Evolutionary conservation across 176 grass and related monocot genomes (phyloP), one percentile per base, ranked within the genome.

Genomic region (Musa acuminata): DNA sequence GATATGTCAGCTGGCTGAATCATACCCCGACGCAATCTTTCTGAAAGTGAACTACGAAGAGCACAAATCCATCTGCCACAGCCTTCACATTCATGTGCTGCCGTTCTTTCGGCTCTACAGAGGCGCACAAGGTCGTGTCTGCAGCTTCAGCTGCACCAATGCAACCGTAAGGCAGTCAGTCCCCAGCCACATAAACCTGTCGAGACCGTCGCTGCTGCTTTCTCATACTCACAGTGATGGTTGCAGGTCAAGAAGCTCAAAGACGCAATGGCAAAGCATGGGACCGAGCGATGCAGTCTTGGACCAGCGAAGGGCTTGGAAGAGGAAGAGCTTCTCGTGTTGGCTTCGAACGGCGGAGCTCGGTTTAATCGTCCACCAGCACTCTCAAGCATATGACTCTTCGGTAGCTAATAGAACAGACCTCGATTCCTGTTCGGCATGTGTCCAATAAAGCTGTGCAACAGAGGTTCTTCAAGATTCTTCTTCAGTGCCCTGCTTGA

Each of bases 131-230:
- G 66, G 66, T 43, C 66, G 22, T 29, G 66, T 69, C 8, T 69
- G 66, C 14, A 29, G 66, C 25, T 69, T 69, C 66, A 69, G 66
- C 66, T 69, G 66, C 66, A 69, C 66, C 27, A 43, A 13, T 69
- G 66, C 66, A 14, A 69, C 66, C 14, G 66, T 69, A 8, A 69
- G 66, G 29, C 9, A 48, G 27, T 14, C 24, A 0, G 4, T 27
- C 7, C 66, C 29, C 21, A 13, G 13, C 26, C 27, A 13, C 26
- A 1, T 7, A 16, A 29, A 25, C 29, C 27, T 69, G 9, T 49
- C 10, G 1, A 43, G 27, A 69, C 27, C 13, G 8, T 29, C 3
- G 24, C 14, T 23, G 8, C 22, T 29, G 27, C 2, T 43, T 35
- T 13, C 22, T 69, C 24, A 27, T 27, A 17, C 13, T 69, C 4